Conservation (phyloP, 192 early-diverging fungal genomes). For the Backusella mclennaniae region DNA sequence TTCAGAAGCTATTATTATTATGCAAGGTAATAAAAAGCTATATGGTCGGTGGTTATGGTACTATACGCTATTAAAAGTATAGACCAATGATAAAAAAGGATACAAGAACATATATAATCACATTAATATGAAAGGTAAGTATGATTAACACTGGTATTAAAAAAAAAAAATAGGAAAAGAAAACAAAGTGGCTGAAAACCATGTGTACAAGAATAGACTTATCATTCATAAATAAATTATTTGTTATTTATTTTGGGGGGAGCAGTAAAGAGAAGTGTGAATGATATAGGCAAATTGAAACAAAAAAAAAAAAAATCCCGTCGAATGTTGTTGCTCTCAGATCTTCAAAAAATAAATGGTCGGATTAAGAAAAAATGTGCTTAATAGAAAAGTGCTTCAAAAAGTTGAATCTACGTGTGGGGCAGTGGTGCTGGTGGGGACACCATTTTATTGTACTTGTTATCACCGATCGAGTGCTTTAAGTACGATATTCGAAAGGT, state of each 20-base stretch:
- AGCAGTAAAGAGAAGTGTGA: not conserved
- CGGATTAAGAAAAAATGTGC: not conserved
- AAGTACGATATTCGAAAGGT: not conserved
- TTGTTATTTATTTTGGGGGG: not conserved
- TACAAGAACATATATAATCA: not conserved
- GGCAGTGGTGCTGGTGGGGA: not conserved
- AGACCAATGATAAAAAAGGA: not conserved
- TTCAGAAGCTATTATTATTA: not conserved
- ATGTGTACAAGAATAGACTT: slow-evolving; percentile 4
- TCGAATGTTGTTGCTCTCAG: slow-evolving; percentile 2
- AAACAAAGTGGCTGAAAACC: slow-evolving; percentile 10
- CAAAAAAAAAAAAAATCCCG: not conserved
- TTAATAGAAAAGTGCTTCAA: not conserved
- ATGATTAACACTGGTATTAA: not conserved
- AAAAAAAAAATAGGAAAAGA: not conserved
- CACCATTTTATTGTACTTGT: not conserved
- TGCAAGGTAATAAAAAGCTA: not conserved
- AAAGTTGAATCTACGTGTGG: not conserved
- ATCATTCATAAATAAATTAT: slow-evolving; percentile 1
- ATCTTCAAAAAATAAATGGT: not conserved
- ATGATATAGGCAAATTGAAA: not conserved
- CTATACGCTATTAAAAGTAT: not conserved
- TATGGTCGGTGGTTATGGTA: not conserved
- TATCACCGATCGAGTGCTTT: not conserved
- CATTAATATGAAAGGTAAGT: not conserved